phyloP scores from a whole-genome alignment of 345 rosid genomes.

The Heritiera fomes region DNA sequence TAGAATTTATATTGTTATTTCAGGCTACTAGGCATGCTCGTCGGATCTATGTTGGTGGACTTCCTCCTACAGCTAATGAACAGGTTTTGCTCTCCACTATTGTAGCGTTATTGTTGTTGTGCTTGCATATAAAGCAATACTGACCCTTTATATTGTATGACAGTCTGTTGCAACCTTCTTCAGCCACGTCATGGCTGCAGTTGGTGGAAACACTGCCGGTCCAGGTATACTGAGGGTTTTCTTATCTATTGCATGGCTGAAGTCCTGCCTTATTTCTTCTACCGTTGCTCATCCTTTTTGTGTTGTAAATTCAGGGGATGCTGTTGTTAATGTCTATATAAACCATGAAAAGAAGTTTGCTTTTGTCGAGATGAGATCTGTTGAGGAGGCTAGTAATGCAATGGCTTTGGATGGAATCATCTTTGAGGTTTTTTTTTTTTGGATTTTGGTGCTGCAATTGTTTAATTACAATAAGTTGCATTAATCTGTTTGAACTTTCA shows the following conservation, averaged over 20 bases:
- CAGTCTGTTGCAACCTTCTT: constrained; percentile 93
- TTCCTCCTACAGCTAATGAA: constrained; percentile 94
- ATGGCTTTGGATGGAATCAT: constrained; percentile 99
- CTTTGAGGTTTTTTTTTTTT: constrained; percentile 60
- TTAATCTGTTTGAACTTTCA: constrained; percentile 32
- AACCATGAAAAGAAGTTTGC: constrained; percentile 99
- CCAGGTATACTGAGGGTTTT: constrained; percentile 53
- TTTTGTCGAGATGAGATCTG: constrained; percentile 99
- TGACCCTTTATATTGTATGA: constrained; percentile 30
- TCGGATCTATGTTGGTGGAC: constrained; percentile 97
- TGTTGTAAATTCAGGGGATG: constrained; percentile 64
- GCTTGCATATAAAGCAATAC: constrained; percentile 8
- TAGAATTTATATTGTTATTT: constrained; percentile 1
- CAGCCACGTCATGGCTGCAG: constrained; percentile 96
- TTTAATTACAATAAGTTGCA: background rate
- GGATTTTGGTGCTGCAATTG: background rate
- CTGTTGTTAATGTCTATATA: constrained; percentile 98
- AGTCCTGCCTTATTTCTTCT: background rate
- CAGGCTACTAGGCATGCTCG: constrained; percentile 99
- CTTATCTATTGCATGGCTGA: no score
- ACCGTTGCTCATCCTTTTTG: constrained; percentile 18
- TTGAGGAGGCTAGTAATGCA: constrained; percentile 99
- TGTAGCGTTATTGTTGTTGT: background rate
- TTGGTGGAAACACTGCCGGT: constrained; percentile 98
- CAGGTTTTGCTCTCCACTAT: constrained; percentile 52